Conservation (phyloP, 2,329 filamentous ascomycete species). For the Aspergillus spinulosporus region DNA sequence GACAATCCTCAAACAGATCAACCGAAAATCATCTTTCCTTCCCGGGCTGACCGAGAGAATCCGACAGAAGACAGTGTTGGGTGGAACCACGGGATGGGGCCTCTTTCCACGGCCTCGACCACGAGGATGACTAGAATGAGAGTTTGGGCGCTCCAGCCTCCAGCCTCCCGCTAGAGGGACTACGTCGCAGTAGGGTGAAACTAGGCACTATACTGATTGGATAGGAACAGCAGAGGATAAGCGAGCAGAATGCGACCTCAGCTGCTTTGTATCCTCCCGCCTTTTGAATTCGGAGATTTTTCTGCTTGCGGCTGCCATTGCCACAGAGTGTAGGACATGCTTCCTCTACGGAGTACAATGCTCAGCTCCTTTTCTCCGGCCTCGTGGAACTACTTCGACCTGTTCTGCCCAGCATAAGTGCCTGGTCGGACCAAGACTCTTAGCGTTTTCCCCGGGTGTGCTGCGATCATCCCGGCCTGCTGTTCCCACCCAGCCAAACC, state of each 20-base stretch:
- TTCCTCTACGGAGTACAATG: background rate
- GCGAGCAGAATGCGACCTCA: conserved; percentile 9
- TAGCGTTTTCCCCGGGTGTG: conserved; percentile 19
- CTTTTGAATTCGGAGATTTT: background rate
- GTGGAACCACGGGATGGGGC: conserved; percentile 1
- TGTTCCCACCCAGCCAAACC: conserved; percentile 14
- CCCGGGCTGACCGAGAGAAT: background rate
- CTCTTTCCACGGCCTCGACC: background rate
- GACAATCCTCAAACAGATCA: conserved; percentile 19
- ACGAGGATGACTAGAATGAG: background rate
- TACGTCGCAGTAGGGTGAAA: conserved; percentile 8
- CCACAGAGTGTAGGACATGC: conserved; percentile 2
- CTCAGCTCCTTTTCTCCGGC: conserved; percentile 5
- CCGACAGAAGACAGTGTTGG: background rate
- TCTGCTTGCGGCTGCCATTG: background rate
- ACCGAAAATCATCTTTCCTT: conserved; percentile 12
- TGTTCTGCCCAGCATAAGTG: conserved; percentile 4
- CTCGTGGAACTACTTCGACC: conserved; percentile 10
- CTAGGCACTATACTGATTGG: conserved; percentile 12
- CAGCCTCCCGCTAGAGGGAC: background rate
- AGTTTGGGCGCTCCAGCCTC: background rate
- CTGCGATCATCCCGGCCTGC: conserved; percentile 16
- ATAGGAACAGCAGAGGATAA: background rate
- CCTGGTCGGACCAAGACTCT: background rate
- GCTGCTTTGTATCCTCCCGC: too few species aligned